These are phyloP conservation scores for Tirmania nivea DNA, from an alignment of 495 filamentous ascomycete species.

Conservation along the genomic window DNA sequence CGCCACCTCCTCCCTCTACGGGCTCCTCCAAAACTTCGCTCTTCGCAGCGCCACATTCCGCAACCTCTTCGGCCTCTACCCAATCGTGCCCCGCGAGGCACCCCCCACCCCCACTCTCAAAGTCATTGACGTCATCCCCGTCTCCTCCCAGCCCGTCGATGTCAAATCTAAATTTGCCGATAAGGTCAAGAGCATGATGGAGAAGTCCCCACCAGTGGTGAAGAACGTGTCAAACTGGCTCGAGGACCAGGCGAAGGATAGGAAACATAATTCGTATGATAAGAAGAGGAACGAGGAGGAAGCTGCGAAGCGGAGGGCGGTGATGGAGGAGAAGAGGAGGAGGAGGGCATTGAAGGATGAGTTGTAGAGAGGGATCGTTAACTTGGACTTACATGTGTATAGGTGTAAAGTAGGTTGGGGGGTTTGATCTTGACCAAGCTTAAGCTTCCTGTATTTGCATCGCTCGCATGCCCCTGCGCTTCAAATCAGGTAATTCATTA, in stretches of 20 bases:
- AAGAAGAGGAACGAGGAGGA: constrained; percentile 4
- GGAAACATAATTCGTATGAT: constrained; percentile 3
- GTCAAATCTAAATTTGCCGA: background rate
- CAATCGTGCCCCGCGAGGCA: constrained; percentile 13
- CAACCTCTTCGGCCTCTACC: constrained; percentile 28
- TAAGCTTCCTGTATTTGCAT: too few relatives aligned
- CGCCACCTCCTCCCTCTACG: constrained; percentile 31
- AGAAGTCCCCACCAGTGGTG: too few relatives aligned
- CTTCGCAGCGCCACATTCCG: constrained; percentile 32
- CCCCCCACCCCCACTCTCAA: background rate
- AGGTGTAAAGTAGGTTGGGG: too few relatives aligned
- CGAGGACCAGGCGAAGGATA: constrained; percentile 1
- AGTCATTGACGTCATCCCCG: too few relatives aligned
- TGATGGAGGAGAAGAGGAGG: background rate
- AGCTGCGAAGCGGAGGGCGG: background rate
- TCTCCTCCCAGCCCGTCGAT: too few relatives aligned
- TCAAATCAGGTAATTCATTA: too few relatives aligned
- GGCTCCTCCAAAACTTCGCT: constrained; percentile 33
- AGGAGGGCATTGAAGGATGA: background rate
- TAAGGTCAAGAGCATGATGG: background rate
- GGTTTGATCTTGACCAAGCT: too few relatives aligned
- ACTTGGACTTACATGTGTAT: too few relatives aligned
- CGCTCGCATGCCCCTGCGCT: too few relatives aligned
- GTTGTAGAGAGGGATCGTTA: too few relatives aligned
- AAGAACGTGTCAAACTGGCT: too few relatives aligned